Conservation (phyloP, 2,329 filamentous ascomycete genomes). For the Sporothrix luriei region DNA sequence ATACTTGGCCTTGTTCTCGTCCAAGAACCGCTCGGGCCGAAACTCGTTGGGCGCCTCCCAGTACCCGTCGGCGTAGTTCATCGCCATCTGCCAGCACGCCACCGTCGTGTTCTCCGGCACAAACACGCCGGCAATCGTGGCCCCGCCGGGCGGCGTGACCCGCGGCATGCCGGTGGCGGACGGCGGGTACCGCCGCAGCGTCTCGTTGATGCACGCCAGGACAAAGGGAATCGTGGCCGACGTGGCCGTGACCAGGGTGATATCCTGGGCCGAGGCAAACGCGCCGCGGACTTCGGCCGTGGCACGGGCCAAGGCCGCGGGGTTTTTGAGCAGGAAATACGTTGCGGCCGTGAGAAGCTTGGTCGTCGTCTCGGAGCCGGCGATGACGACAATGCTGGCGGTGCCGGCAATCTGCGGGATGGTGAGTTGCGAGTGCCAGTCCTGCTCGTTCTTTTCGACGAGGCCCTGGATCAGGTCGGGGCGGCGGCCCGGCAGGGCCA, state of each 20-base stretch:
- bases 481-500: conserved; percentile 7
- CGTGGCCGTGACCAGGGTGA: not conserved
- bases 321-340: conserved; percentile 5
- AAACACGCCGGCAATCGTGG: conserved; percentile 17
- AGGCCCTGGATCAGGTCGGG: conserved; percentile 4
- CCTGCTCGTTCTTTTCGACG: conserved; percentile 3
- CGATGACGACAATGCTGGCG: not conserved
- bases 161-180: not conserved
- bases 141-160: not conserved
- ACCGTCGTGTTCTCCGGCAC: not conserved
- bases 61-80: not conserved
- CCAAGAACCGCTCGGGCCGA: not conserved
- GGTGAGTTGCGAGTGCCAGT: conserved; percentile 1
- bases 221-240: not conserved
- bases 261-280: conserved; percentile 6
- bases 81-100: conserved; percentile 11
- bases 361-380: not conserved
- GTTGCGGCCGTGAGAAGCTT: conserved; percentile 12
- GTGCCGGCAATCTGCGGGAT: conserved; percentile 8
- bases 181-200: conserved; percentile 11
- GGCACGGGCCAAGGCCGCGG: not conserved
- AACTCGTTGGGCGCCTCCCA: conserved; percentile 17
- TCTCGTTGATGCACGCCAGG: conserved; percentile 17
- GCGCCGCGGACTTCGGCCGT: conserved; percentile 9
- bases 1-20: not conserved